Evolutionary conservation across 352 stramenopile species (phyloP), one percentile per base, ranked within the genome.

Genomic region (Phytophthora sansomeana): DNA sequence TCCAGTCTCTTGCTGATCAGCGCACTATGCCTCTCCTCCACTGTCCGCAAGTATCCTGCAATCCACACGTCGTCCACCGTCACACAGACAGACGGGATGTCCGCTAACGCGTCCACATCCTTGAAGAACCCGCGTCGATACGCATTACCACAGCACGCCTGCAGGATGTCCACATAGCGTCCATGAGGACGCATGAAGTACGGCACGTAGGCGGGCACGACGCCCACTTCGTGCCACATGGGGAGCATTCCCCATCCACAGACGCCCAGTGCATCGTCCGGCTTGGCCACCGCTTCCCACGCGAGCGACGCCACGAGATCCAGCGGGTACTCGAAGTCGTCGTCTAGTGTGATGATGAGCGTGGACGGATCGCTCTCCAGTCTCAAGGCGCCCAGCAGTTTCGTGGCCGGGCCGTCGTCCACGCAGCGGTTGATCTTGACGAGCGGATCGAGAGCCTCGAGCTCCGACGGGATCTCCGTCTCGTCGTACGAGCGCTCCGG

Each of bases 31-130:
- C 67, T 65, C 30, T 80, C 65, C 62, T 93, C 85, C 29, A 91
- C 80, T 16, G 75, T 89, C n/a, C 77, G 74, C 48, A 95, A 63
- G 54, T 91, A 95, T 1, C 86, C 86, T 0, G 86, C 84, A 63
- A 95, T 91, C 86, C 86, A 95, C 14, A 93, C 85, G 50, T 93
- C 84, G 56, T 95, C 86, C 9, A 95, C 84, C 1, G 86, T 95
- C 48, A 93, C 81, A 61, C 86, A 95, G 5, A 91, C 72, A 0
- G 65, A 7, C 16, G 84, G 83, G 48, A 94, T 91, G 28, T 89
- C 69, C 1, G 84, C 84, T 14, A 94, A 74, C 7, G 80, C 78
- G 14, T 92, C 75, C 5, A 94, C 69, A 36, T 93, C 82, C 38
- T 52, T 63, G 69, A 94, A 94, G 58, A 94, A 94, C 16, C 82